Evolutionary conservation across 2,329 filamentous ascomycete genomes (phyloP), one percentile per base, ranked within the genome.

Genomic region (Penicillium olsonii): DNA sequence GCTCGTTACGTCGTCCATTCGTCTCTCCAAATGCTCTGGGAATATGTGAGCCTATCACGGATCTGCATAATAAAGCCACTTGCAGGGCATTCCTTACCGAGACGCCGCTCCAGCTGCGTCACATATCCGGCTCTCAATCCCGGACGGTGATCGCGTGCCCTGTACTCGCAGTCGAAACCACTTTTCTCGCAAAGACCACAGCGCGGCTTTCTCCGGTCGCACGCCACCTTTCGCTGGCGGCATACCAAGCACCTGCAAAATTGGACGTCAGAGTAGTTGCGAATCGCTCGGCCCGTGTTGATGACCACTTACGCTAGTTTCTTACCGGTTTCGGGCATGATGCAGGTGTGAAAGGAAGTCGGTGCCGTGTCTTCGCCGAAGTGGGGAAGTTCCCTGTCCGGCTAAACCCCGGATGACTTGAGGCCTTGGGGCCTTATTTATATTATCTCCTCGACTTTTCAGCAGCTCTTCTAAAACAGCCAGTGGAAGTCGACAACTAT

Each of bases 181-280:
- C 26, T 40, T 40, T 24, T 40, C n/a, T 40, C 37, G 37, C 37
- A 40, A 24, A 40, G 37, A 20, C 37, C 37, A 24, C 37, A 40
- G n/a, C 37, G 17, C 12, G 37, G 37, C 9, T 26, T 20, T 4
- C 37, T 40, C 37, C 37, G 17, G 15, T 40, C 19, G 15, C 37
- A 40, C 17, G 37, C 37, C 11, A 40, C 37, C 19, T 40, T 40
- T 20, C 37, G 37, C 11, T 40, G 37, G 37, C 37, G 37, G 15
- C 37, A 40, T 20, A 40, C 37, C 20, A 40, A 26, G 37, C 37
- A 40, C 17, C 37, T 40, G 19, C 17, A 26, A 15, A 3, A 5
- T 22, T 40, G 14, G 19, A 24, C 14, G 29, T 40, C 17, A 40
- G 37, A 22, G n/a, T 4, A 10, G 29, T 11, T 12, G 29, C 29